These are phyloP conservation scores for Pyrenochaeta sp. DNA, from an alignment of 2,329 filamentous ascomycete species.

Conservation along the genomic window DNA sequence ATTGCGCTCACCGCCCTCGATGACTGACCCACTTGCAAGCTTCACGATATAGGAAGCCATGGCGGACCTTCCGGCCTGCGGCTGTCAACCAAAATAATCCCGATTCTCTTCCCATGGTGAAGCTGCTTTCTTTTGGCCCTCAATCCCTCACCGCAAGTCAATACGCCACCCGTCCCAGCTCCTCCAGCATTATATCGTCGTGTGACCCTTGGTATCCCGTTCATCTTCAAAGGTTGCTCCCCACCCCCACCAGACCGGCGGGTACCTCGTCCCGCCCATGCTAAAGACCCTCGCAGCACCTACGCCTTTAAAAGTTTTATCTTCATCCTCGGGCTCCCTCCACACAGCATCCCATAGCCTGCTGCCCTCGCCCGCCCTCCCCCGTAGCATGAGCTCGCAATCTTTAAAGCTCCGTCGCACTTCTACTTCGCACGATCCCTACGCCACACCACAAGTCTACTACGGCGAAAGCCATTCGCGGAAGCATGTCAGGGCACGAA, in stretches of 20 bases:
- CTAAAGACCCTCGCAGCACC: constrained; percentile 13
- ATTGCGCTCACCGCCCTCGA: constrained; percentile 18
- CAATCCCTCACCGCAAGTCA: constrained; percentile 3
- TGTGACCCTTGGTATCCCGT: constrained; percentile 15
- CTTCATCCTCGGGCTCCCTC: constrained; percentile 16
- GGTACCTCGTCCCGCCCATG: constrained; percentile 3
- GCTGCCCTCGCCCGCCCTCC: constrained; percentile 22
- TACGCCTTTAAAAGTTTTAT: constrained; percentile 22
- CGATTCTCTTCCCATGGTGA: constrained; percentile 2
- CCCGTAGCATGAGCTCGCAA: constrained; percentile 53
- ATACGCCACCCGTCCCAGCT: constrained; percentile 13
- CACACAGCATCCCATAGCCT: constrained; percentile 15
- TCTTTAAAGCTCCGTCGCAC: constrained; percentile 44
- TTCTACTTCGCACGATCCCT: constrained; percentile 61
- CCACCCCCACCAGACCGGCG: constrained; percentile 16
- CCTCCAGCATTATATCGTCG: constrained; percentile 15
- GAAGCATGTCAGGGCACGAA: constrained; percentile 58
- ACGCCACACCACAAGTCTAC: constrained; percentile 65
- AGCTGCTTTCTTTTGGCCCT: constrained; percentile 4
- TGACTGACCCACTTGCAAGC: constrained; percentile 15
- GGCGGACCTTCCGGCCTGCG: constrained; percentile 14
- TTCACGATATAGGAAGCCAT: constrained; percentile 7
- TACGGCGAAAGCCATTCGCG: constrained; percentile 62
- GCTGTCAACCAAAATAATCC: constrained; percentile 9
- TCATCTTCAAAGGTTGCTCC: constrained; percentile 26